phyloP scores from a whole-genome alignment of 1,139 yeast genomes.

The Blastobotrys arbuscula region DNA sequence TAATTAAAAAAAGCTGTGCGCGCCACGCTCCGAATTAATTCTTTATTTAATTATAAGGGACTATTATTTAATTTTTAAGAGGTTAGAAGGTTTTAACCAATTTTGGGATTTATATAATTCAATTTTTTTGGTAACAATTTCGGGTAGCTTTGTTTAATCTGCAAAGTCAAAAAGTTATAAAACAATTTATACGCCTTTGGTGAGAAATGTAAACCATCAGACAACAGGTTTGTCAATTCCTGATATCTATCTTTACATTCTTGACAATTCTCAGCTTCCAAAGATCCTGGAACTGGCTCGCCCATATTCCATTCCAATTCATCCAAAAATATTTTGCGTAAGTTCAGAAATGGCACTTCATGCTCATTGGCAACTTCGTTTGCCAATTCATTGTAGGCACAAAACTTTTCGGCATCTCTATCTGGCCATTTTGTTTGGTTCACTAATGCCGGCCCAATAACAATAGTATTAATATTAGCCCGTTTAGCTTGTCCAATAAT shows the following conservation, averaged over 20 bases:
- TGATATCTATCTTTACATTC: no score
- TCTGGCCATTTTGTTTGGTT: neutral
- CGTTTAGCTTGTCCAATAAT: constrained; percentile 33
- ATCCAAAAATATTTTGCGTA: constrained; percentile 43
- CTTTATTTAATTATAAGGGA: no score
- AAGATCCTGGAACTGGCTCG: constrained; percentile 27
- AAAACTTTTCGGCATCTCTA: constrained; percentile 35
- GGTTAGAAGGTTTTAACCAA: no score
- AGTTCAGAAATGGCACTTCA: constrained; percentile 48
- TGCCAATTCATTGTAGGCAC: constrained; percentile 48
- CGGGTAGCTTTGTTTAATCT: neutral
- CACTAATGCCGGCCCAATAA: constrained; percentile 42
- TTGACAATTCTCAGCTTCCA: no score
- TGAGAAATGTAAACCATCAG: constrained; percentile 67
- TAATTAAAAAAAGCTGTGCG: no score
- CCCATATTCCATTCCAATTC: constrained; percentile 29
- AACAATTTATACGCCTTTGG: constrained; percentile 54
- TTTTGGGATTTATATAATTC: neutral
- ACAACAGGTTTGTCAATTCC: no score
- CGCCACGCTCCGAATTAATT: no score
- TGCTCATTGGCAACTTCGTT: constrained; percentile 41
- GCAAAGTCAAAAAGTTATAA: constrained; percentile 35
- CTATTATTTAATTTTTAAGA: no score
- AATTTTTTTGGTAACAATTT: neutral
- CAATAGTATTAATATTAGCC: constrained; percentile 43